Evolutionary conservation across 768 basidiomycete species (phyloP), one percentile per base, ranked within the genome.

Genomic region (Hebeloma cylindrosporum): DNA sequence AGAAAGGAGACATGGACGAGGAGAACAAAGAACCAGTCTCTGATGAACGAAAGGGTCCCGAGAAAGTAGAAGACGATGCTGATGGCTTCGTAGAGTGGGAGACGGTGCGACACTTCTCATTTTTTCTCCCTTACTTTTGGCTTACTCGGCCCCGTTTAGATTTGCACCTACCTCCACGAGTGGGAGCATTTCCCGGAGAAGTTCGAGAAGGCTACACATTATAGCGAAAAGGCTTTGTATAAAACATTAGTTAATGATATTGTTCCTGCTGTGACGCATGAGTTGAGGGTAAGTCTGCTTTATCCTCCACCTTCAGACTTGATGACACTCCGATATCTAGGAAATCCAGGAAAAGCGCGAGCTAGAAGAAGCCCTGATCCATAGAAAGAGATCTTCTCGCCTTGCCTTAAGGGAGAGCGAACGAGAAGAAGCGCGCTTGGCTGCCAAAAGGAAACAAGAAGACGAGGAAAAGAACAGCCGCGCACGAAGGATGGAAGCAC

Each of bases 301-400:
- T 14, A 21, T 25, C 1, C 17, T 3, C 40, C 2, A 3, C 16
- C 20, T 13, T 21, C 4, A 1, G 10, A 31, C 20, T 2, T 11
- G 7, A 36, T 49, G 5, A 45, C 20, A 17, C 7, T 14, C 7
- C 33, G 2, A 3, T 22, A 20, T 31, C 58, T n/a, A 88, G 86
- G 82, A 86, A 66, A 66, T 72, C 22, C 78, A 84, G 57, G 74
- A 71, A 26, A 80, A 82, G 59, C 72, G 74, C 17, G 78, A 73
- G 10, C 48, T 87, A 39, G 85, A 89, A 50, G 85, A 88, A 51
- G 87, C 88, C 2, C 67, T 93, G 9, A 77, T 80, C 18, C 87
- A 89, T 48, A 82, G 93, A 47, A 96, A 97, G 63, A 85, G 93
- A 17, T 95, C 93, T 0, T 90, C 90, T 13, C 86, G 94, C 23